These are phyloP conservation scores for Phaeodactylum tricornutum DNA, from an alignment of 108 stramenopile species.

Conservation along the genomic window DNA sequence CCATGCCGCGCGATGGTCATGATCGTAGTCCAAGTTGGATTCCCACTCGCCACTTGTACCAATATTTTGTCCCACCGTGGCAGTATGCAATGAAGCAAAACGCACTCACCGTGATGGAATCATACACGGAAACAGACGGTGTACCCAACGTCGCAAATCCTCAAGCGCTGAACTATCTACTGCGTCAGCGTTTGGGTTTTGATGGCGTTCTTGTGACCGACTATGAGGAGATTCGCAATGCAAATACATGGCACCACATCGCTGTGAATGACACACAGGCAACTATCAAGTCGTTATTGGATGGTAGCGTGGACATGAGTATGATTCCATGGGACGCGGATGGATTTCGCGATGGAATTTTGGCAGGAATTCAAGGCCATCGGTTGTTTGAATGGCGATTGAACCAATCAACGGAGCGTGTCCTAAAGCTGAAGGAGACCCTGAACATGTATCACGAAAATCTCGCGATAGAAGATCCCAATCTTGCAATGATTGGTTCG, in stretches of 20 bases:
- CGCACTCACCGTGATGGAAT: slow-evolving; percentile 65
- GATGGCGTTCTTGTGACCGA: slow-evolving; percentile 76
- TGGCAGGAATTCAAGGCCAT: slow-evolving; percentile 10
- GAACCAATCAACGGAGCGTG: slow-evolving; percentile 33
- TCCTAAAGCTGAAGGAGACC: slow-evolving; percentile 54
- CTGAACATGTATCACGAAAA: slow-evolving; percentile 60
- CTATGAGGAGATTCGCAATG: slow-evolving; percentile 71
- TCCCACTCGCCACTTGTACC: slow-evolving; percentile 59
- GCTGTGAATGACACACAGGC: slow-evolving; percentile 20
- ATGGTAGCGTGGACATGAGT: slow-evolving; percentile 77
- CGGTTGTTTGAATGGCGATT: slow-evolving; percentile 28
- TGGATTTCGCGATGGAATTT: slow-evolving; percentile 24
- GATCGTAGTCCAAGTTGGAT: slow-evolving; percentile 71
- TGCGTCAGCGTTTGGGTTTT: slow-evolving; percentile 56
- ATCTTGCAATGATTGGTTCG: slow-evolving; percentile 21
- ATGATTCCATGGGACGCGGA: slow-evolving; percentile 49
- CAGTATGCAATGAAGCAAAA: slow-evolving; percentile 32
- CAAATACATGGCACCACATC: slow-evolving; percentile 49
- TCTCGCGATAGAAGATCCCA: slow-evolving; percentile 13
- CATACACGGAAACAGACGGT: slow-evolving; percentile 62
- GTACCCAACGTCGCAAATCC: slow-evolving; percentile 55
- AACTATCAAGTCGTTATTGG: slow-evolving; percentile 25
- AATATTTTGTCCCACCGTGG: slow-evolving; percentile 76
- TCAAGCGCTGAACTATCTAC: slow-evolving; percentile 26
- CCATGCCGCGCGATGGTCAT: slow-evolving; percentile 52